Evolutionary conservation across 208 protist genomes (phyloP), one percentile per base, ranked within the genome.

Genomic region (Vickermania spadyakhi): DNA sequence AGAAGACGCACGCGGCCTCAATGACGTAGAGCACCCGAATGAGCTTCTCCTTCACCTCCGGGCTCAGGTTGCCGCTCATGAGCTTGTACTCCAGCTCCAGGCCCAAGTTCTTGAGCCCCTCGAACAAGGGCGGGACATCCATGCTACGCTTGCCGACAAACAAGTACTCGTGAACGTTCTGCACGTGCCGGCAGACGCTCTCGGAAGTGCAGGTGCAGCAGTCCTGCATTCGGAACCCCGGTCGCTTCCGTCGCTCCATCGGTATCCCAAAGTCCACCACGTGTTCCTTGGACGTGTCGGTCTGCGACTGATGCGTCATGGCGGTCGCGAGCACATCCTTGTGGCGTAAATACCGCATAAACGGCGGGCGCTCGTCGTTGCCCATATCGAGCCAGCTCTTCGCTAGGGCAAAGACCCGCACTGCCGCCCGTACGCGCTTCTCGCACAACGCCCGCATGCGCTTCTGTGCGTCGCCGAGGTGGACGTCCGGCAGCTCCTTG

Each of bases 121-220:
- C 67, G 28, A 91, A 73, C 52, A 90, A 84, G 4, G 86, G 86
- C 53, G 71, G 79, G 36, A 93, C 77, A 27, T 93, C 76, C 75
- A 78, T 72, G 13, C 62, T 68, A 21, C 79, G 75, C 28, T 77
- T 80, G 53, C 83, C 86, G 0, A 93, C 77, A 59, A 93, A 91
- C 18, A 93, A 65, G 58, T 88, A 91, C 68, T 89, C 82, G 68
- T 89, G 78, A 21, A 91, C 83, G 61, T 93, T 89, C 63, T 93
- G 86, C 57, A 93, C 80, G 71, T 93, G 86, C 22, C 86, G 76
- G 68, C 86, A 93, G 22, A 93, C 79, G 58, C 63, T 72, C 64
- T 81, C 58, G 23, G 78, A 89, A 2, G 66, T 53, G 62, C 85
- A 89, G 14, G 74, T 84, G 66, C 84, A 94, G 69, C 82, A 86